A percentile compares a stretch with the other conserved stretches of the same genome.
Evolutionary conservation across 306 rosid genomes (phyloP).

Genomic region (Trifolium pratense): DNA sequence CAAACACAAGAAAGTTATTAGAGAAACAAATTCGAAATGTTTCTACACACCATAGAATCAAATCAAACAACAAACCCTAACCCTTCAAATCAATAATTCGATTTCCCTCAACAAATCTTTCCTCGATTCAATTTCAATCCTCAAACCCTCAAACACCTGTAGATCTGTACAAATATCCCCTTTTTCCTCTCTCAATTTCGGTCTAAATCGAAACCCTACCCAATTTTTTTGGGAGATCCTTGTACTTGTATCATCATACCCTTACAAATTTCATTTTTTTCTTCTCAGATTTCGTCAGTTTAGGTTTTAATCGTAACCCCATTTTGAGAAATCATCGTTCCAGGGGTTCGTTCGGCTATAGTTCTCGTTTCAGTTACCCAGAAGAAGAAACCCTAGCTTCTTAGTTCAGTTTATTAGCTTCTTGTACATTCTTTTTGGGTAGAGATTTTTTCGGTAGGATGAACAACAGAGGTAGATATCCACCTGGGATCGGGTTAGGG

Average conservation of each 20-base stretch:
- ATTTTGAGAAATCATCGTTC: slow-evolving; percentile 35
- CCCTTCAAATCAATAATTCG: too few species aligned
- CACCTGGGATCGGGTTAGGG: slow-evolving; percentile 87
- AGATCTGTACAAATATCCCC: slow-evolving; percentile 57
- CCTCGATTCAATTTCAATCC: slow-evolving; percentile 14
- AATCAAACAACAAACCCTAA: too few species aligned
- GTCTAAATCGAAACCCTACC: slow-evolving; percentile 32
- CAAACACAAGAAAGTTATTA: too few species aligned
- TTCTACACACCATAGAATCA: too few species aligned
- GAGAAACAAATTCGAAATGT: too few species aligned
- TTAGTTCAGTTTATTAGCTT: slow-evolving; percentile 1
- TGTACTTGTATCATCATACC: slow-evolving; percentile 48
- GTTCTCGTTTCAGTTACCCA: slow-evolving; percentile 31
- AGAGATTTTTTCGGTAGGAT: slow-evolving; percentile 50
- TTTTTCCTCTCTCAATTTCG: slow-evolving; percentile 24
- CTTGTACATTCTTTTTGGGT: slow-evolving; percentile 46
- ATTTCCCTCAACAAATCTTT: slow-evolving; percentile 37
- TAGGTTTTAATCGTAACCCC: slow-evolving; percentile 40
- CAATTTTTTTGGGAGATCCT: slow-evolving; percentile 42
- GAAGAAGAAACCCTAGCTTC: slow-evolving; percentile 53
- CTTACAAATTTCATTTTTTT: slow-evolving; percentile 31
- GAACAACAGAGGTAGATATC: slow-evolving; percentile 88
- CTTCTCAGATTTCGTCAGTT: slow-evolving; percentile 38
- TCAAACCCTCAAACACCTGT: slow-evolving; percentile 27
- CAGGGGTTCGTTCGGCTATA: slow-evolving; percentile 31